phyloP scores from a whole-genome alignment of 2,329 filamentous ascomycete genomes.

The Neocatenulostroma microsporum region DNA sequence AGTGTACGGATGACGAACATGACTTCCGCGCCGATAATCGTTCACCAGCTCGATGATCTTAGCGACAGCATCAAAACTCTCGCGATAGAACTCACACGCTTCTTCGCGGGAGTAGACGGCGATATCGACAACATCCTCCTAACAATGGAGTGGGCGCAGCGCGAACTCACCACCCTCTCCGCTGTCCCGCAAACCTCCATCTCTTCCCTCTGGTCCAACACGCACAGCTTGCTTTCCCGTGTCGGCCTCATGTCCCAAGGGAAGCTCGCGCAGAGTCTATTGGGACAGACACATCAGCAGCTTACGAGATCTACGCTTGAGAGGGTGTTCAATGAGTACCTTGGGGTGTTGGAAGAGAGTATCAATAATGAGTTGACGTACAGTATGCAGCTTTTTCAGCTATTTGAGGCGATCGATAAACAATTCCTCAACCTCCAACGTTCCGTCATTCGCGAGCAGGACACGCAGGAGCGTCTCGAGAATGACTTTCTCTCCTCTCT shows the following conservation, averaged over 20 bases:
- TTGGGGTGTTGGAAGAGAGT: constrained; percentile 78
- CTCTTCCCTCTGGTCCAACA: constrained; percentile 70
- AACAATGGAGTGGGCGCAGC: constrained; percentile 92
- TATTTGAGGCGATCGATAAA: constrained; percentile 87
- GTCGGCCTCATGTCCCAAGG: constrained; percentile 73
- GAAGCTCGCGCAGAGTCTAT: constrained; percentile 59
- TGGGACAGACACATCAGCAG: constrained; percentile 74
- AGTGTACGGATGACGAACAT: constrained; percentile 83
- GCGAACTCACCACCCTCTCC: constrained; percentile 67
- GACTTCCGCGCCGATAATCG: constrained; percentile 80
- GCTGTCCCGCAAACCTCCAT: constrained; percentile 55
- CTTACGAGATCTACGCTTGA: constrained; percentile 73
- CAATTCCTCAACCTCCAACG: constrained; percentile 85
- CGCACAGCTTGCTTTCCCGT: constrained; percentile 67
- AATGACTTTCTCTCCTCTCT: constrained; percentile 73
- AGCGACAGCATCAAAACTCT: constrained; percentile 79
- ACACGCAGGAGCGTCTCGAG: constrained; percentile 70
- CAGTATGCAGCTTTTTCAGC: constrained; percentile 68
- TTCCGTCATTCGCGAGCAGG: constrained; percentile 74
- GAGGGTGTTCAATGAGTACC: constrained; percentile 79
- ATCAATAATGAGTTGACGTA: constrained; percentile 78
- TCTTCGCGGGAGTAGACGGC: constrained; percentile 88
- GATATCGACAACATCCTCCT: constrained; percentile 89
- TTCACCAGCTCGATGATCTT: constrained; percentile 73
- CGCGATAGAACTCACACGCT: constrained; percentile 76